phyloP scores from a whole-genome alignment of 225 moss, liverwort and hornwort genomes.

The Pseudisothecium myosuroides region DNA sequence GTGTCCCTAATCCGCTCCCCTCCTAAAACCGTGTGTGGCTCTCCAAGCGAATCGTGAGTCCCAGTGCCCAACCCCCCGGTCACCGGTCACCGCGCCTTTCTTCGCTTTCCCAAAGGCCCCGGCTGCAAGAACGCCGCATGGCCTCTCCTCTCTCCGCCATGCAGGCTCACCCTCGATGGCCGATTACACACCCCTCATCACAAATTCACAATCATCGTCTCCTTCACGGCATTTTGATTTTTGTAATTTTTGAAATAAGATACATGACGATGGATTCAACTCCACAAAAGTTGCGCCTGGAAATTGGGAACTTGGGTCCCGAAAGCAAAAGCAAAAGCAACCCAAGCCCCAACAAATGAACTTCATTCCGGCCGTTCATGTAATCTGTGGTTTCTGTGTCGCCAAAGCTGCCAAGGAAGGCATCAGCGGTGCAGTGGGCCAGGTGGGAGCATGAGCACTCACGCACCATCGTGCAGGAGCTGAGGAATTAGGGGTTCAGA shows the following conservation, averaged over 20 bases:
- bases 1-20: not conserved
- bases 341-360: too few relatives aligned
- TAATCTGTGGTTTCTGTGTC: not conserved
- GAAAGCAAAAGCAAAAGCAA: not conserved
- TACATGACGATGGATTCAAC: not conserved
- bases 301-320: not conserved
- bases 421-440: not conserved
- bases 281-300: not conserved
- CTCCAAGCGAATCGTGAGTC: not conserved
- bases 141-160: not conserved
- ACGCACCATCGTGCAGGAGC: not conserved
- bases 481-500: not conserved
- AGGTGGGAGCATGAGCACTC: not conserved
- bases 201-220: not conserved
- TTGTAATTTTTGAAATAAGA: too few relatives aligned
- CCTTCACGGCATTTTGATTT: not conserved
- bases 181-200: not conserved
- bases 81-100: not conserved
- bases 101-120: not conserved
- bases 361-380: too few relatives aligned
- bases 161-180: not conserved
- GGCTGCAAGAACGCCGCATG: not conserved
- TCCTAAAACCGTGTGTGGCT: not conserved
- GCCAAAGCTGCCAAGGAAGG: not conserved
- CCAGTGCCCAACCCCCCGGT: not conserved